phyloP scores from a whole-genome alignment of 345 rosid species.

The Euphorbia tirucalli region DNA sequence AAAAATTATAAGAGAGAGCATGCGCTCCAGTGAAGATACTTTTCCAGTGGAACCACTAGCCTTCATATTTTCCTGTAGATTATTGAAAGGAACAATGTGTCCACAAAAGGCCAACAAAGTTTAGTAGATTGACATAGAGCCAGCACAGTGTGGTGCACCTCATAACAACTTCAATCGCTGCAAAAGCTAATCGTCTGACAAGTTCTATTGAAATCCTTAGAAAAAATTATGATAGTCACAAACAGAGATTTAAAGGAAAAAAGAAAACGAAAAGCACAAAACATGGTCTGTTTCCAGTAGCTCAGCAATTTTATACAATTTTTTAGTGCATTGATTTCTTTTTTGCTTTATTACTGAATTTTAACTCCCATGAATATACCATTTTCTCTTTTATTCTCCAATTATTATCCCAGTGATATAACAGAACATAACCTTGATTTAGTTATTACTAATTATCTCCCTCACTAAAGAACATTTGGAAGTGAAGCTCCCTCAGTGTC shows the following conservation, averaged over 20 bases:
- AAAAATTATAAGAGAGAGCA: slow-evolving; percentile 51
- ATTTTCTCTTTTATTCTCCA: not conserved
- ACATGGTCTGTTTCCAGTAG: not conserved
- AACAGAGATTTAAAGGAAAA: not conserved
- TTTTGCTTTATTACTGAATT: not conserved
- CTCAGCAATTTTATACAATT: not conserved
- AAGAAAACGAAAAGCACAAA: not conserved
- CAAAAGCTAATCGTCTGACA: not conserved
- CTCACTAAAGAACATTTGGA: not conserved
- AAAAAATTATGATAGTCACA: not conserved
- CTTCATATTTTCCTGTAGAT: slow-evolving; percentile 55
- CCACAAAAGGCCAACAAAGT: not conserved
- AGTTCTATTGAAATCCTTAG: not conserved
- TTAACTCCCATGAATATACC: not conserved
- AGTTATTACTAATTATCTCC: not conserved
- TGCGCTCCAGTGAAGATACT: slow-evolving; percentile 57
- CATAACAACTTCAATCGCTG: not conserved
- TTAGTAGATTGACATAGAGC: not conserved
- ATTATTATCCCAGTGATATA: not conserved
- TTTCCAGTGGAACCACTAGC: slow-evolving; percentile 26
- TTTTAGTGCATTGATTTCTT: not conserved
- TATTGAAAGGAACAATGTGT: not conserved
- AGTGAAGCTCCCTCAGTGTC: not conserved
- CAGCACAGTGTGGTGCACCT: not conserved
- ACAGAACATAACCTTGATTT: not conserved